These are phyloP conservation scores for Gigaspora rosea DNA, from an alignment of 192 early-diverging fungal species.

Conservation along the genomic window DNA sequence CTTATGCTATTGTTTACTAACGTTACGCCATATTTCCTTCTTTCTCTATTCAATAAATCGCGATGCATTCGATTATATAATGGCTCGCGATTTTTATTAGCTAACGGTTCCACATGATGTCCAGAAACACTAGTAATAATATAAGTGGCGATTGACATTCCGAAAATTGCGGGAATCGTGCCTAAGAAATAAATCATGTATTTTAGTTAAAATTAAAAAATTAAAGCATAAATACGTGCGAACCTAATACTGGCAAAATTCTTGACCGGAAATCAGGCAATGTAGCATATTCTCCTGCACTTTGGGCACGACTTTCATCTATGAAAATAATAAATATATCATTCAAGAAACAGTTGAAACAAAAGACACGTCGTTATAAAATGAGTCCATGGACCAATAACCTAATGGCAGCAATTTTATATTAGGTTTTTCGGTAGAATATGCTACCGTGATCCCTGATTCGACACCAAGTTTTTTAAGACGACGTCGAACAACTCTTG, in stretches of 20 bases:
- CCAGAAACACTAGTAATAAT: constrained; percentile 69
- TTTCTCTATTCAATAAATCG: constrained; percentile 50
- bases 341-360: neutral
- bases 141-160: constrained; percentile 87
- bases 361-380: neutral
- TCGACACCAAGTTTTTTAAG: constrained; percentile 73
- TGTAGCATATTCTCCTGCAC: constrained; percentile 86
- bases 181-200: constrained; percentile 49
- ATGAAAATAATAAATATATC: neutral
- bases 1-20: neutral
- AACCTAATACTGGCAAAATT: constrained; percentile 73
- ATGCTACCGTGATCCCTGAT: constrained; percentile 88
- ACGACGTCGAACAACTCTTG: constrained; percentile 77
- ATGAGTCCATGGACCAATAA: neutral
- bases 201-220: neutral
- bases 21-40: neutral
- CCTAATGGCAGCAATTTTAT: constrained; percentile 86
- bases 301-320: constrained; percentile 78
- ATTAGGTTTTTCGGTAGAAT: constrained; percentile 92
- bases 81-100: constrained; percentile 73
- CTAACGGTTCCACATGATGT: constrained; percentile 70
- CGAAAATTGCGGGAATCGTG: constrained; percentile 94
- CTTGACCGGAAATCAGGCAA: constrained; percentile 94
- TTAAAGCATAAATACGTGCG: neutral
- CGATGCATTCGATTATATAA: constrained; percentile 74